These are phyloP conservation scores for Fonsecaea monophora DNA, from an alignment of 2,329 filamentous ascomycete species.

Conservation along the genomic window DNA sequence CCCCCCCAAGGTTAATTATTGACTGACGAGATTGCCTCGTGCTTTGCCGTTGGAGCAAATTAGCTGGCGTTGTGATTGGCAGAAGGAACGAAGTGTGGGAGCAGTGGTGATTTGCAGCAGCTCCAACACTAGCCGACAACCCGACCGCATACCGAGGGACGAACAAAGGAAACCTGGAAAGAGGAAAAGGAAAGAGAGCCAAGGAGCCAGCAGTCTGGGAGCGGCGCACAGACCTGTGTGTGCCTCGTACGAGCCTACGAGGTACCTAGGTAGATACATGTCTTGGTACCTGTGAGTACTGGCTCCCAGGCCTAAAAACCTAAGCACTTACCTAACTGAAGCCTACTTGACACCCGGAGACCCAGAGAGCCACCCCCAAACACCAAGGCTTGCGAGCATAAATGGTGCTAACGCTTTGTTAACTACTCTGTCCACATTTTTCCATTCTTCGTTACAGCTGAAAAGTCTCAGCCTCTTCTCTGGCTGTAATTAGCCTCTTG, in stretches of 20 bases:
- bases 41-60: neutral
- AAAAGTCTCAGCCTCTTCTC: neutral
- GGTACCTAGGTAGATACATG: too few relatives aligned
- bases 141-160: constrained; percentile 1
- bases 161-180: neutral
- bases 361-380: neutral
- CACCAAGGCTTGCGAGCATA: neutral
- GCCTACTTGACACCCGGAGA: neutral
- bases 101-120: constrained; percentile 4
- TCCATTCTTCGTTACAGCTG: too few relatives aligned
- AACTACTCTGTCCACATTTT: too few relatives aligned
- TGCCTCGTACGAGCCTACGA: too few relatives aligned
- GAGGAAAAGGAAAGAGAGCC: constrained; percentile 7
- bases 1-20: neutral
- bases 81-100: neutral
- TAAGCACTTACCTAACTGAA: constrained; percentile 4
- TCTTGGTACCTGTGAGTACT: too few relatives aligned
- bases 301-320: neutral
- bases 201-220: constrained; percentile 3
- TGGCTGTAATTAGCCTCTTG: neutral
- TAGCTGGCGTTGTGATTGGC: neutral
- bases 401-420: too few relatives aligned
- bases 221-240: neutral
- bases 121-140: neutral
- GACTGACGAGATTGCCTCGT: constrained; percentile 9